A percentile compares a stretch with the other conserved stretches of the same genome.
phyloP scores from a whole-genome alignment of 352 stramenopile species.

The Phytophthora melonis region DNA sequence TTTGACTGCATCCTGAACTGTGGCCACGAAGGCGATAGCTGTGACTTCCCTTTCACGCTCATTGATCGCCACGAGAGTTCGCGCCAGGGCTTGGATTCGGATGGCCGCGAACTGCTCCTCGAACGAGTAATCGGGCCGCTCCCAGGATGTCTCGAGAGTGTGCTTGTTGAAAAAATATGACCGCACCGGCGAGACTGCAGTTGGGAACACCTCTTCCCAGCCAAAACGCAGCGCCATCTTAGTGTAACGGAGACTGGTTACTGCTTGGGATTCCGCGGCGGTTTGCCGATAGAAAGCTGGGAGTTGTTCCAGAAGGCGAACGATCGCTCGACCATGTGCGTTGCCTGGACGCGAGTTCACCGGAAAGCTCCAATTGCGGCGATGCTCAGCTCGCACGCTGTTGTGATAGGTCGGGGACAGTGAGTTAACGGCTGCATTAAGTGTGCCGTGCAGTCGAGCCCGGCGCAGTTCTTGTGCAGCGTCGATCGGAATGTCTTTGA shows the following conservation, averaged over 20 bases:
- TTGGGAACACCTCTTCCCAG: slow-evolving; percentile 54
- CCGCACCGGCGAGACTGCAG: background rate
- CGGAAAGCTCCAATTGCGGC: slow-evolving; percentile 62
- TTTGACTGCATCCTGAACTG: slow-evolving; percentile 44
- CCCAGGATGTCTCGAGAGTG: slow-evolving; percentile 61
- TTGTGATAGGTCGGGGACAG: slow-evolving; percentile 55
- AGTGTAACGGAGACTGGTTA: slow-evolving; percentile 55
- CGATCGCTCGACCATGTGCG: slow-evolving; percentile 52
- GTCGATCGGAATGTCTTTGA: background rate
- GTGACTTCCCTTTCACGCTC: slow-evolving; percentile 35
- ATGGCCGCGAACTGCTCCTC: slow-evolving; percentile 72
- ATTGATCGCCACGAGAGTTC: slow-evolving; percentile 56
- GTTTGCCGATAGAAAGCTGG: slow-evolving; percentile 40
- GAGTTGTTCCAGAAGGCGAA: slow-evolving; percentile 55
- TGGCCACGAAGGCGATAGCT: slow-evolving; percentile 56
- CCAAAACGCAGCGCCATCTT: slow-evolving; percentile 69
- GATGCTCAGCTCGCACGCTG: slow-evolving; percentile 60
- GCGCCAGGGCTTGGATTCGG: slow-evolving; percentile 68
- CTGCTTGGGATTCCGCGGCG: slow-evolving; percentile 18
- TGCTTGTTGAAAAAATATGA: slow-evolving; percentile 62
- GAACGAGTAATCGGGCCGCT: slow-evolving; percentile 69
- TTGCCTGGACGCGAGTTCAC: slow-evolving; percentile 59
- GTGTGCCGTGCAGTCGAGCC: slow-evolving; percentile 21
- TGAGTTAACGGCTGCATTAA: slow-evolving; percentile 23
- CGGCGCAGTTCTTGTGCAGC: slow-evolving; percentile 11